Evolutionary conservation across 352 stramenopile genomes (phyloP).

Genomic region (Phytophthora quininea): DNA sequence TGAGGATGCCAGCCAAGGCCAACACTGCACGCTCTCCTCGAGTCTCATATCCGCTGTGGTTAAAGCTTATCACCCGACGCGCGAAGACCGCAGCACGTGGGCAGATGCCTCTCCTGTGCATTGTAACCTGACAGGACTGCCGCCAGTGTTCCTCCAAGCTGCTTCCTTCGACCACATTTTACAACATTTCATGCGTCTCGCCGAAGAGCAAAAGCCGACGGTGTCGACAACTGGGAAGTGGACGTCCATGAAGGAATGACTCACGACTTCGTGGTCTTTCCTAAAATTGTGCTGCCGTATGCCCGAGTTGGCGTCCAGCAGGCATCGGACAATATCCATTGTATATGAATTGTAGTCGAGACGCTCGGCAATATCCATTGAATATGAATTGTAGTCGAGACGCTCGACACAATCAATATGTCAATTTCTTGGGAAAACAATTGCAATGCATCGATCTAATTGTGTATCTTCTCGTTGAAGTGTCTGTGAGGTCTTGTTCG

Average conservation of each 20-base stretch:
- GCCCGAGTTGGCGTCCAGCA: conserved; percentile 5
- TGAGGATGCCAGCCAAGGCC: neutral
- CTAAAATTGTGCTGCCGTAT: conserved; percentile 29
- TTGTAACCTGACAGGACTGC: conserved; percentile 32
- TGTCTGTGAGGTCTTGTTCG: too few species aligned
- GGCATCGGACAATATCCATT: too few species aligned
- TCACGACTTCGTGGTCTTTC: conserved; percentile 32
- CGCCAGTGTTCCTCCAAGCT: conserved; percentile 35
- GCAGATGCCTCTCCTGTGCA: conserved; percentile 33
- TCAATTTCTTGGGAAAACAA: too few species aligned
- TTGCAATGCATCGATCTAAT: too few species aligned
- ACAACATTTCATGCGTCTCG: conserved; percentile 21
- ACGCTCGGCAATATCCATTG: too few species aligned
- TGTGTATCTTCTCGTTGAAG: too few species aligned
- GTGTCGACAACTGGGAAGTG: conserved; percentile 30
- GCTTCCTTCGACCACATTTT: conserved; percentile 28
- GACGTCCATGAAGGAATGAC: conserved; percentile 29
- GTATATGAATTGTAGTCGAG: too few species aligned
- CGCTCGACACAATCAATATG: too few species aligned
- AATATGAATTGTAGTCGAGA: too few species aligned
- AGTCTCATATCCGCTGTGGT: neutral
- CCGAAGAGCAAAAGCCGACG: conserved; percentile 27
- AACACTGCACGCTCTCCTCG: conserved; percentile 32
- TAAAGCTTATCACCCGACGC: neutral
- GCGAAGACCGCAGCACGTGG: conserved; percentile 26